A percentile compares a stretch with the other conserved stretches of the same genome.
Evolutionary conservation across 2,329 filamentous ascomycete species (phyloP).

Genomic region (Helminthosporium solani): DNA sequence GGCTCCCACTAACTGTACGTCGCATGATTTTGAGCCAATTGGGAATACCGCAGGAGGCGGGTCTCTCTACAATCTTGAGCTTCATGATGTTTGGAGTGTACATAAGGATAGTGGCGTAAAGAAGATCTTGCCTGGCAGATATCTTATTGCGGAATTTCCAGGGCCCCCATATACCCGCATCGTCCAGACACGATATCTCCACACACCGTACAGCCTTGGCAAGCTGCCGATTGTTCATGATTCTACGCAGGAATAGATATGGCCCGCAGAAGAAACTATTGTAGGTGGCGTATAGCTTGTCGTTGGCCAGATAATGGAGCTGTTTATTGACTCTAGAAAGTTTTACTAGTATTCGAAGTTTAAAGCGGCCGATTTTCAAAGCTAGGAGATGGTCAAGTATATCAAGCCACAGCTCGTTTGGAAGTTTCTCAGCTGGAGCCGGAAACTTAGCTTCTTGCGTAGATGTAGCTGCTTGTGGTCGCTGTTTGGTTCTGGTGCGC

Average conservation of each 20-base stretch:
- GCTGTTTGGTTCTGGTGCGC: not conserved
- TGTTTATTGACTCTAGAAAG: conserved; percentile 25
- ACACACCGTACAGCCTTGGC: conserved; percentile 19
- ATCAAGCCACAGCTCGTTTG: conserved; percentile 29
- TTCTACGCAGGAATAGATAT: conserved; percentile 30
- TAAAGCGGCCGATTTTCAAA: conserved; percentile 15
- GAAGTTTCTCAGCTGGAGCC: conserved; percentile 23
- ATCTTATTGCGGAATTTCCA: conserved; percentile 26
- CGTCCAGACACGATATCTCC: conserved; percentile 12
- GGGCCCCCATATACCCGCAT: conserved; percentile 33
- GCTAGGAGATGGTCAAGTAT: conserved; percentile 27
- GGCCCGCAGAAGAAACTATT: conserved; percentile 25
- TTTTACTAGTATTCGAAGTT: conserved; percentile 19
- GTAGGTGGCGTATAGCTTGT: conserved; percentile 22
- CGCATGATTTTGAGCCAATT: conserved; percentile 25
- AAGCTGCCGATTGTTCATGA: conserved; percentile 19
- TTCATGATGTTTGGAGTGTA: conserved; percentile 23
- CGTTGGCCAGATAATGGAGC: conserved; percentile 23
- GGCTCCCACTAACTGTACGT: conserved; percentile 10
- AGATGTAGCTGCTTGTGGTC: not conserved
- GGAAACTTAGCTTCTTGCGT: not conserved
- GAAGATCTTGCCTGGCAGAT: conserved; percentile 12
- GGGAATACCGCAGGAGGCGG: conserved; percentile 6
- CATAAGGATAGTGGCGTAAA: conserved; percentile 27
- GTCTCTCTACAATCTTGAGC: conserved; percentile 18